phyloP scores from a whole-genome alignment of 2,329 filamentous ascomycete species.

The Orbilia oligospora region DNA sequence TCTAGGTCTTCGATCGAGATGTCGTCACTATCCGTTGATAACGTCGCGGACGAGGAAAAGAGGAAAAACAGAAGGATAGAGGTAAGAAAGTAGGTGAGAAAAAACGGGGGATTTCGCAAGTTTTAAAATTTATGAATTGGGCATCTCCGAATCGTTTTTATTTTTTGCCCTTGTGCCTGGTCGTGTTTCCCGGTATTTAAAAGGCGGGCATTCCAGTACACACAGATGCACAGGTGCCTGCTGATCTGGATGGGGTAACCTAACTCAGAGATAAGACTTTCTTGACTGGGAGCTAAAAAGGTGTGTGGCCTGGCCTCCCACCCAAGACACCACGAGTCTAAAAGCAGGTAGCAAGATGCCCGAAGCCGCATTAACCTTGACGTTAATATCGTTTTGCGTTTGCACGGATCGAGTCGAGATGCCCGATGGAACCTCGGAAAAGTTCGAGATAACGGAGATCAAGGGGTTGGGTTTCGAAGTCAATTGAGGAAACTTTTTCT shows the following conservation, averaged over 20 bases:
- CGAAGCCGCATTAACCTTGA: constrained; percentile 56
- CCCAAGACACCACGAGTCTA: constrained; percentile 45
- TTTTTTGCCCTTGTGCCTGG: constrained; percentile 21
- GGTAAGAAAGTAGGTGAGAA: constrained; percentile 13
- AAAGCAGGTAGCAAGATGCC: constrained; percentile 58
- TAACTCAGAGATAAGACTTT: constrained; percentile 58
- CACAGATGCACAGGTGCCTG: constrained; percentile 47
- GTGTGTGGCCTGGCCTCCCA: constrained; percentile 46
- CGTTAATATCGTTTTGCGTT: constrained; percentile 17
- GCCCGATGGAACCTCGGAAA: constrained; percentile 31
- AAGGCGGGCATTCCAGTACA: constrained; percentile 33
- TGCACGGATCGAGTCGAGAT: constrained; percentile 40
- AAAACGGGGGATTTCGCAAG: constrained; percentile 17
- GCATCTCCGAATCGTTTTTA: constrained; percentile 34
- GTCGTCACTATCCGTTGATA: constrained; percentile 40
- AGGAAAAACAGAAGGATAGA: constrained; percentile 14
- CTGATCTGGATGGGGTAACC: constrained; percentile 59
- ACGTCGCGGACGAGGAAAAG: constrained; percentile 39
- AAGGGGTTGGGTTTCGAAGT: constrained; percentile 16
- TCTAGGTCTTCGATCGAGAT: constrained; percentile 17
- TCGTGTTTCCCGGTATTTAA: constrained; percentile 49
- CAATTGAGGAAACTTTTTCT: constrained; percentile 12
- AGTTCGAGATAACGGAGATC: constrained; percentile 24
- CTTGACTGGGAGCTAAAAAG: constrained; percentile 32
- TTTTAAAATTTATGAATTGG: constrained; percentile 40